Base-by-base conservation (phyloP, 345 rosid species). In the Physaria fendleri region DNA sequence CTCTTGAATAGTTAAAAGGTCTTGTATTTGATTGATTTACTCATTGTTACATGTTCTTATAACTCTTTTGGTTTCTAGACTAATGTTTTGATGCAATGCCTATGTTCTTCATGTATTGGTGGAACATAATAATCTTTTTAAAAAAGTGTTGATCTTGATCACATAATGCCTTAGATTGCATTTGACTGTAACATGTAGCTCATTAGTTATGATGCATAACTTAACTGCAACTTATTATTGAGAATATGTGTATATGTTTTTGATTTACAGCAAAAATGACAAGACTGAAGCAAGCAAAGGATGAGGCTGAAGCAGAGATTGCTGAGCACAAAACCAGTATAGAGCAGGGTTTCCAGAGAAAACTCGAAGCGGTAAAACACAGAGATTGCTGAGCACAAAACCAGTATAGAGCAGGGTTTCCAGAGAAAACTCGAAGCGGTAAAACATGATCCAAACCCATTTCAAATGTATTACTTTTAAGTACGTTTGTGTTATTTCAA, bases 281-380 rank as follows among this genome's bases (percentile, higher is more conserved):
- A 54, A 83, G 93, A 62, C 62, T 92, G 70, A 88, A 80, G 68
- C 93, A 80, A 72, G 95, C 98, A 66, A 85, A 88, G 73, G 95
- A 88, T 54, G 93, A 85, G 69, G 93, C 88, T 38, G 93, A 81
- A 55, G 84, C 66, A 68, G 93, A 85, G 74, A 45, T 84, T 64
- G 66, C 85, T 69, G 79, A 77, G 10, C 85, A 70, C 54, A 88
- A 83, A 51, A 78, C 88, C 45, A 88, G 68, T 30, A 74, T 82
- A 54, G 96, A 92, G 69, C 68, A 69, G 35, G 82, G 80, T 30
- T 92, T 79, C 72, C 92, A 85, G 77, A 82, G 67, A 63, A 85
- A 82, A 69, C 66, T 85, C 34, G 75, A 82, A 21, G 90, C 74
- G 90, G 96, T 85, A 48, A 33, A n/a, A n/a, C n/a, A n/a, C 66